Evolutionary conservation across 441 rosid genomes (phyloP).

Genomic region (Populus hybrid): DNA sequence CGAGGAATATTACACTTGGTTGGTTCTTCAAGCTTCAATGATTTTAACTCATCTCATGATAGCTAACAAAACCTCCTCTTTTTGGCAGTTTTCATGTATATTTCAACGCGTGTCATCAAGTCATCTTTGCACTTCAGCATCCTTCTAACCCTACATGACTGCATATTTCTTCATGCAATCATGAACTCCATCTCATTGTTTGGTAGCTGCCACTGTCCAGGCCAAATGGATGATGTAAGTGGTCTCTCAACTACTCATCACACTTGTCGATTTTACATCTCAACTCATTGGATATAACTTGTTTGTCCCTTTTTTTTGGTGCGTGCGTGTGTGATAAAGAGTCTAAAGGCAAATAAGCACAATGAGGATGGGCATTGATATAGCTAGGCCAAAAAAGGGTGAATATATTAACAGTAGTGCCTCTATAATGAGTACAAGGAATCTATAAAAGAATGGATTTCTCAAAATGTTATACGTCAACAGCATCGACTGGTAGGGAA

Average conservation of each 20-base stretch:
- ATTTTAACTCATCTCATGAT: too few relatives aligned
- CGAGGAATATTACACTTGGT: too few relatives aligned
- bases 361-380: not conserved
- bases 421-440: conserved; percentile 24
- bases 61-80: too few relatives aligned
- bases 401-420: conserved; percentile 15
- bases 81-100: too few relatives aligned
- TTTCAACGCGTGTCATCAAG: too few relatives aligned
- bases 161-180: not conserved
- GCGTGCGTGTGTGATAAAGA: too few relatives aligned
- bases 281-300: not conserved
- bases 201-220: not conserved
- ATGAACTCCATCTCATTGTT: conserved; percentile 1
- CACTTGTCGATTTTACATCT: conserved; percentile 4
- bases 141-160: not conserved
- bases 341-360: not conserved
- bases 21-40: too few relatives aligned
- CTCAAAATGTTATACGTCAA: conserved; percentile 44
- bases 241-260: not conserved
- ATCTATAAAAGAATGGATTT: conserved; percentile 30
- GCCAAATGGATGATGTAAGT: not conserved
- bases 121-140: not conserved
- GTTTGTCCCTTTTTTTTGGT: not conserved
- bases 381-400: conserved; percentile 16
- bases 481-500: conserved; percentile 75